phyloP scores from a whole-genome alignment of 371 early-diverging fungal genomes.

The Apophysomyces sp. region DNA sequence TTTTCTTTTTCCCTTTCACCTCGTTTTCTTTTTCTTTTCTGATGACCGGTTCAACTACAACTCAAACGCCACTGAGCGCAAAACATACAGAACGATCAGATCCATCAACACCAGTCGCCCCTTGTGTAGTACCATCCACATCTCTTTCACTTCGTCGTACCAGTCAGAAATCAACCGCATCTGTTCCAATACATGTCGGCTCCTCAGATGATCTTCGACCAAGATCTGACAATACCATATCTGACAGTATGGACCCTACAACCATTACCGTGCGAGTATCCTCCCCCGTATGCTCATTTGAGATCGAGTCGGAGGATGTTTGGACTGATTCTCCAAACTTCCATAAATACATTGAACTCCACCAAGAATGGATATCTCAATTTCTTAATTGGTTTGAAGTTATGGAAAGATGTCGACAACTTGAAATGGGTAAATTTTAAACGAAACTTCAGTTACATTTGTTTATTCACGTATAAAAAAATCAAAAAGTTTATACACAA shows the following conservation, averaged over 20 bases:
- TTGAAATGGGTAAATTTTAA: slow-evolving; percentile 23
- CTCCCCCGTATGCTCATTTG: slow-evolving; percentile 7
- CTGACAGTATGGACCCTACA: background rate
- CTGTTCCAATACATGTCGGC: background rate
- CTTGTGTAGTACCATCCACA: background rate
- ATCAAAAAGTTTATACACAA: slow-evolving; percentile 2
- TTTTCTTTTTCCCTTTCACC: background rate
- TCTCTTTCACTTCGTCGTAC: background rate
- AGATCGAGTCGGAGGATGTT: slow-evolving; percentile 28
- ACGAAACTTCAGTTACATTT: too few species aligned
- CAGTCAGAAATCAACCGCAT: background rate
- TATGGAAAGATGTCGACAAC: slow-evolving; percentile 30
- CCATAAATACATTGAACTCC: slow-evolving; percentile 22
- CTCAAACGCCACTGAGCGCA: background rate
- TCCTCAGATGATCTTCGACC: background rate
- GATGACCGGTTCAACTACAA: background rate
- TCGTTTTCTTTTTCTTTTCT: slow-evolving; percentile 4
- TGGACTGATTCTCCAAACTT: slow-evolving; percentile 35
- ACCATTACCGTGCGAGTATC: background rate
- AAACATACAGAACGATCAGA: background rate
- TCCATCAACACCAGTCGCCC: background rate
- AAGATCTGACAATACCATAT: background rate
- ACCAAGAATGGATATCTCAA: slow-evolving; percentile 23
- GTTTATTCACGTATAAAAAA: too few species aligned
- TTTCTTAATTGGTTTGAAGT: slow-evolving; percentile 26